Evolutionary conservation across 108 stramenopile species (phyloP).

Genomic region (Stephanodiscus triporus): DNA sequence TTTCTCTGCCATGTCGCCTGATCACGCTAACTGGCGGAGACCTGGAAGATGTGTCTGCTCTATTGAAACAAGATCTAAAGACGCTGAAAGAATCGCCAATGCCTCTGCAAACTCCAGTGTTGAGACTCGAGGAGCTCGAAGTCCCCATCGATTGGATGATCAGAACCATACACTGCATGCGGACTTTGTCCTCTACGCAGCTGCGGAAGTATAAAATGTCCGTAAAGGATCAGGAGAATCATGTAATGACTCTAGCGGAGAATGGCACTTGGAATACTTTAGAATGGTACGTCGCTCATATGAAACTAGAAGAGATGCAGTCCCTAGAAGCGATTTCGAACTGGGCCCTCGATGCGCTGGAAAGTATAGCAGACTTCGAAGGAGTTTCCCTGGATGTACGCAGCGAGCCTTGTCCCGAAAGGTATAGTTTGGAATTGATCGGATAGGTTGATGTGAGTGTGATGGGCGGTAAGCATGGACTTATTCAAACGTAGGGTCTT

Average conservation of each 20-base stretch:
- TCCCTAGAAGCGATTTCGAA: conserved; percentile 17
- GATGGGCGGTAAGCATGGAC: too few species aligned
- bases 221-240: not conserved
- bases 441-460: too few species aligned
- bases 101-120: conserved; percentile 3
- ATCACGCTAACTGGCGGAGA: conserved; percentile 17
- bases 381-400: conserved; percentile 1
- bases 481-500: too few species aligned
- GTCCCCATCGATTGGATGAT: conserved; percentile 14
- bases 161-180: conserved; percentile 20
- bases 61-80: conserved; percentile 10
- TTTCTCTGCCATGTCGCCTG: conserved; percentile 17
- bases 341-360: conserved; percentile 14
- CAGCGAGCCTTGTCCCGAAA: conserved; percentile 11
- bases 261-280: not conserved
- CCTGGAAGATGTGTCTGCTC: not conserved
- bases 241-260: not conserved
- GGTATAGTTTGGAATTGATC: not conserved
- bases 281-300: conserved; percentile 7
- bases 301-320: conserved; percentile 13
- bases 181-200: not conserved
- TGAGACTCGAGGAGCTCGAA: conserved; percentile 17
- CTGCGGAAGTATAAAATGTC: not conserved
- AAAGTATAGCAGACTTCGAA: conserved; percentile 13
- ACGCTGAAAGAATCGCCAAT: conserved; percentile 1